Base-by-base conservation (phyloP, 495 filamentous ascomycete species). In the Neurospora sp. region DNA sequence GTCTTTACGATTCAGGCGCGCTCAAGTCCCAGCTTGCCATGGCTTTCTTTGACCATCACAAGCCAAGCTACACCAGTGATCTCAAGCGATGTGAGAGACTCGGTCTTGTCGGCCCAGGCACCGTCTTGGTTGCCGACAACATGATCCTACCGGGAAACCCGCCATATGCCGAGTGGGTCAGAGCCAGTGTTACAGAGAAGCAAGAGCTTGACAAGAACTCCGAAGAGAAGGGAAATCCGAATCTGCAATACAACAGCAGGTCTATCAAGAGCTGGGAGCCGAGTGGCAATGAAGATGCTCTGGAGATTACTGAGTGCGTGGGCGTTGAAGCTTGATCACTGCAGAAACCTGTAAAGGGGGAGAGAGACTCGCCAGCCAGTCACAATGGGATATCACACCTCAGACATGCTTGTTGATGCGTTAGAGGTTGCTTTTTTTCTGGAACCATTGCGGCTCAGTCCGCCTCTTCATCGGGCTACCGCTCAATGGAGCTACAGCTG, bases 11-110 rank as follows among this genome's bases (percentile, higher is more conserved):
- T 1, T 81, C 83, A 8, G 90, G 90, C 0, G 73, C 75, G 4
- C 77, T 94, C 2, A 69, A 69, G 6, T 42, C 40, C 0, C 81
- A 85, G 44, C 86, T 94, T 45, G 91, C 92, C 70, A 80, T 94
- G 10, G 79, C 92, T 73, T 93, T 94, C 76, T 81, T 94, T 39
- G 92, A 94, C 71, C 92, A 94, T 75, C 89, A 89, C 77, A 93
- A 94, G 76, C 89, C 89, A 0, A 85, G 87, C 0, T 94, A 94
- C 73, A 87, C 84, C 1, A 81, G 87, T 4, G 92, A 95, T 74
- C 77, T 94, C 74, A 93, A 92, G 82, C 82, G 92, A 1, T 90
- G 88, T 73, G 92, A 94, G 82, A 85, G 89, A 38, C 81, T 92
- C 10, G 87, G 86, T 1, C 77, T 93, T 70, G 83, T 95, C 44